Evolutionary conservation across 78 protist genomes (phyloP).

Genomic region (Trichosphaerium sp.): DNA sequence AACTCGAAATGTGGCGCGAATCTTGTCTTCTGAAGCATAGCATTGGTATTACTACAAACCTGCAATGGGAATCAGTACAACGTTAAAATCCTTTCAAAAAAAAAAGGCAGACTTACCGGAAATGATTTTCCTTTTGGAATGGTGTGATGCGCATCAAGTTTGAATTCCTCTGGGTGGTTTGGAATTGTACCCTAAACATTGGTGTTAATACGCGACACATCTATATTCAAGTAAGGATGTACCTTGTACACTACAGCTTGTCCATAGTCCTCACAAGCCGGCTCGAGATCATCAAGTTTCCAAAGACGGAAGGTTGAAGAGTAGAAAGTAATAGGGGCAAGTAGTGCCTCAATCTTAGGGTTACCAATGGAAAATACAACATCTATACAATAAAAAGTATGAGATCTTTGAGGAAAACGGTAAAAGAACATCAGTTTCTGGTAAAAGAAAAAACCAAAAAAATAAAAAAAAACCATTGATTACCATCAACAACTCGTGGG

Average conservation of each 20-base stretch:
- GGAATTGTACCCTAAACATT: slow-evolving; percentile 21
- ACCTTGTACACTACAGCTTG: slow-evolving; percentile 65
- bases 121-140: slow-evolving; percentile 22
- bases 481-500: slow-evolving; percentile 43
- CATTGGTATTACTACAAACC: slow-evolving; percentile 46
- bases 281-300: slow-evolving; percentile 56
- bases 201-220: not conserved
- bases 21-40: slow-evolving; percentile 42
- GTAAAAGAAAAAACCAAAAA: no score
- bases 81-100: no score
- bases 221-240: not conserved
- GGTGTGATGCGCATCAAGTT: slow-evolving; percentile 27
- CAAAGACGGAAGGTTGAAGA: slow-evolving; percentile 66
- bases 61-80: no score
- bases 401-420: no score
- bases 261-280: slow-evolving; percentile 71
- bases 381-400: no score
- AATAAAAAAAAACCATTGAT: no score
- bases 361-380: not conserved
- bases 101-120: no score
- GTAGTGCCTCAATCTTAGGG: not conserved
- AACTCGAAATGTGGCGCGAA: slow-evolving; percentile 28
- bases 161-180: not conserved
- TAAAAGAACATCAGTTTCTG: no score
- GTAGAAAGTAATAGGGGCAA: slow-evolving; percentile 22